These are phyloP conservation scores for Sarocladium kiliense DNA, from an alignment of 2,329 filamentous ascomycete genomes.

Conservation along the genomic window DNA sequence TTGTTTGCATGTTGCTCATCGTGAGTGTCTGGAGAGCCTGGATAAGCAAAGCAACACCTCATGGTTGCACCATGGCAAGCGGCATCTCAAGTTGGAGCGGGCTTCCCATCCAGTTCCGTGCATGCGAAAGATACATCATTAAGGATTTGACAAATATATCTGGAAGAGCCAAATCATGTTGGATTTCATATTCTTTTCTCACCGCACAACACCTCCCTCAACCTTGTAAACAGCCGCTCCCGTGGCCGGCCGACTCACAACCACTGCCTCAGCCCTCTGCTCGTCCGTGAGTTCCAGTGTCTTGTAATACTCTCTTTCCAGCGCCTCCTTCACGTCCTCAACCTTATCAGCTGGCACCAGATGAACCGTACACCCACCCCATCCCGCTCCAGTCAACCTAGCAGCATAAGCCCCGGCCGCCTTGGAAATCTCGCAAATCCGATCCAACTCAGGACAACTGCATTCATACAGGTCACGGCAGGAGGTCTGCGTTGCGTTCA, in stretches of 20 bases:
- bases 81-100: too few relatives aligned
- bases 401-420: conserved; percentile 78
- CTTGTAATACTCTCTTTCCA: conserved; percentile 77
- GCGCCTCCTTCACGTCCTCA: conserved; percentile 67
- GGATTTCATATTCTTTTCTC: too few relatives aligned
- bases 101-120: too few relatives aligned
- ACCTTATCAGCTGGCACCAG: conserved; percentile 82
- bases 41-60: too few relatives aligned
- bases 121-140: too few relatives aligned
- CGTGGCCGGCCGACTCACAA: conserved; percentile 81
- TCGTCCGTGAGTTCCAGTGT: conserved; percentile 62
- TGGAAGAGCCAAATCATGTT: too few relatives aligned
- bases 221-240: conserved; percentile 56
- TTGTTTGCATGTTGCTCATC: too few relatives aligned
- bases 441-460: conserved; percentile 87
- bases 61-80: too few relatives aligned
- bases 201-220: conserved; percentile 14
- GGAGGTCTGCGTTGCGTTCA: conserved; percentile 86
- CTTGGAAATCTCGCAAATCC: conserved; percentile 75
- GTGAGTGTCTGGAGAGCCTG: too few relatives aligned
- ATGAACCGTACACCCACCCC: conserved; percentile 95
- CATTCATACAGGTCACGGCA: conserved; percentile 88
- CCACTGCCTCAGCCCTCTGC: conserved; percentile 72
- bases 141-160: too few relatives aligned
- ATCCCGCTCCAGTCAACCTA: conserved; percentile 85